Percentiles rank a stretch among this genome's conserved stretches.
These are phyloP conservation scores for Solanum acaule DNA, from an alignment of 257 asterid genomes.

Conservation along the genomic window DNA sequence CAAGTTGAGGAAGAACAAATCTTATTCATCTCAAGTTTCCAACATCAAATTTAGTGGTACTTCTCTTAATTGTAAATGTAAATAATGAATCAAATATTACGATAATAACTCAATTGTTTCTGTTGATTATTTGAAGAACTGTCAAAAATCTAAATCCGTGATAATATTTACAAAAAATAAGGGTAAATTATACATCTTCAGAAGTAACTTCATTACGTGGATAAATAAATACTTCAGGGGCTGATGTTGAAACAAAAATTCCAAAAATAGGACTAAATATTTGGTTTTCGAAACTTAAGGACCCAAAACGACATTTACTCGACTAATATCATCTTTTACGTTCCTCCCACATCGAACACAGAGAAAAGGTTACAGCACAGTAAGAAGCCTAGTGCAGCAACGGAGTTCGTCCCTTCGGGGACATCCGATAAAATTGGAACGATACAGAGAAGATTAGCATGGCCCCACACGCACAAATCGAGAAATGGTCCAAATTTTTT, in stretches of 20 bases:
- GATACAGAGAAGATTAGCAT: conserved; percentile 22
- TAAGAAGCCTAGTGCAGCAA: background rate
- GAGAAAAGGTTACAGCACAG: accelerated
- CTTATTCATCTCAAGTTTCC: background rate
- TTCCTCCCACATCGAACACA: background rate
- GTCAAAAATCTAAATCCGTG: background rate
- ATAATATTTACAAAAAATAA: background rate
- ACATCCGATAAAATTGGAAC: conserved; percentile 19
- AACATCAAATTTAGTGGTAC: background rate
- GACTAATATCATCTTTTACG: background rate
- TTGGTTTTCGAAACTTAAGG: background rate
- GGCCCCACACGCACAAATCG: background rate
- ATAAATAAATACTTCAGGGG: background rate
- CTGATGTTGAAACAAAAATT: background rate
- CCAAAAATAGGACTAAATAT: background rate
- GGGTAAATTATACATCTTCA: background rate
- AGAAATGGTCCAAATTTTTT: no score
- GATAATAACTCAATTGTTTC: background rate
- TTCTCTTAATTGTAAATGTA: no score
- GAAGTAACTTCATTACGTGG: background rate
- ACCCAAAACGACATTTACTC: background rate
- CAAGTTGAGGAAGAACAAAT: no score
- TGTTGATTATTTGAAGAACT: background rate
- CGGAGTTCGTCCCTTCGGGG: background rate
- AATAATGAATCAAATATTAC: background rate